These are phyloP conservation scores for Trichoderma aggressivum DNA, from an alignment of 2,329 filamentous ascomycete species.

Conservation along the genomic window DNA sequence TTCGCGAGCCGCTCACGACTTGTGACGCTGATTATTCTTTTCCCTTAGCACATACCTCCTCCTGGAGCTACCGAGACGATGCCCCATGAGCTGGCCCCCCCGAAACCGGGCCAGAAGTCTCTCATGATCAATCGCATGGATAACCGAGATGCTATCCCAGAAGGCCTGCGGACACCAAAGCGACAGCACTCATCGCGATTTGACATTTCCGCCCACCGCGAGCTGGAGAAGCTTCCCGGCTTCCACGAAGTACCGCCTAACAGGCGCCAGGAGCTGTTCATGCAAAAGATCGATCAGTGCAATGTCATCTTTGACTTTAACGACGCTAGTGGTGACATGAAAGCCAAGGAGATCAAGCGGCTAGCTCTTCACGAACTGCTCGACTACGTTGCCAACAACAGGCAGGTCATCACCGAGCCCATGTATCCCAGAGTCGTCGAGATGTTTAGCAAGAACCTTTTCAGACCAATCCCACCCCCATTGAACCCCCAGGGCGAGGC, in stretches of 20 bases:
- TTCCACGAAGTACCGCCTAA: constrained; percentile 98
- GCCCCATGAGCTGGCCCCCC: constrained; percentile 93
- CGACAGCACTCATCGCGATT: constrained; percentile 97
- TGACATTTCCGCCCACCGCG: constrained; percentile 93
- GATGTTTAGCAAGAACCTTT: constrained; percentile 99
- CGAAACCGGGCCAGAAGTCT: constrained; percentile 87
- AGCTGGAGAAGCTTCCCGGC: constrained; percentile 93
- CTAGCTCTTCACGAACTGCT: constrained; percentile 91
- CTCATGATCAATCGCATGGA: constrained; percentile 85
- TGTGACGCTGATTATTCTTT: constrained; percentile 3
- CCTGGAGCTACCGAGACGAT: constrained; percentile 95
- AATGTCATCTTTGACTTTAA: constrained; percentile 99
- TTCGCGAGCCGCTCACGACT: not conserved
- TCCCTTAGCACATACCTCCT: constrained; percentile 73
- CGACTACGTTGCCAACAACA: constrained; percentile 97
- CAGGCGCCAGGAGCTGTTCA: constrained; percentile 91
- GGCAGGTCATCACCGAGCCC: constrained; percentile 95
- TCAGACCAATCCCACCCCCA: constrained; percentile 92
- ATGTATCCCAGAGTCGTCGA: constrained; percentile 99
- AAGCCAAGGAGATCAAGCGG: constrained; percentile 99
- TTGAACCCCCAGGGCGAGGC: constrained; percentile 98
- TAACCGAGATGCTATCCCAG: constrained; percentile 86
- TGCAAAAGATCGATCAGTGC: constrained; percentile 99
- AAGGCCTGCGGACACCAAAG: constrained; percentile 91
- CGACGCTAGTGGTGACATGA: constrained; percentile 97